Evolutionary conservation across 192 early-diverging fungal genomes (phyloP), one percentile per base, ranked within the genome.

Genomic region (Podila horticola): DNA sequence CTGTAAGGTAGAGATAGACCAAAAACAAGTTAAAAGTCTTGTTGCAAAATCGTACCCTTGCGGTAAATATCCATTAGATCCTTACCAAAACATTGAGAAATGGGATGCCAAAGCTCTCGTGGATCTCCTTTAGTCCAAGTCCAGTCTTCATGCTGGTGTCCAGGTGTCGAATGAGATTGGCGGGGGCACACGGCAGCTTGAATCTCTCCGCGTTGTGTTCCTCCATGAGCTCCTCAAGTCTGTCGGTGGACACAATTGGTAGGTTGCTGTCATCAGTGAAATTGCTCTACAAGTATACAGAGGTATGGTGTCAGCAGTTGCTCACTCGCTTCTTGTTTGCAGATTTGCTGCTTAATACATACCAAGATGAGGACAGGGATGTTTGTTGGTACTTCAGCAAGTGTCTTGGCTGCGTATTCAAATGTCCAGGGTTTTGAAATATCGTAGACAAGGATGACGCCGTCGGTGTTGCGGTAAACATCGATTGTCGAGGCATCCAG

Each of bases 381-480:
- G 33, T 74, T 77, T 1, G 62, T 68, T 24, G 90, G 90, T 5
- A 90, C 82, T 1, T 74, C 63, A 8, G 41, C 63, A 11, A 91
- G 67, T 11, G 86, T 72, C n/a, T 72, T 77, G 26, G 74, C 65
- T 0, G 82, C 86, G 67, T 90, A 91, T 28, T 91, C 88, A 72
- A 90, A 88, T 2, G 90, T 91, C 90, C 90, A 91, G 38, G 72
- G 81, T 62, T 91, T 91, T 17, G 88, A 86, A 22, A 89, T 64
- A 67, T 91, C 90, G 73, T 90, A 91, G 51, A 90, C 22, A 41
- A 90, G 75, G 20, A 91, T 79, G 2, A 86, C 85, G 4, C 83
- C 87, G 26, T 91, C 85, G 3, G 84, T 84, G 64, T 91, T 89
- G 9, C 90, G 65, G 66, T 91, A 91, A 17, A 91, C 90, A 74